A percentile compares a stretch with the other conserved stretches of the same genome.
phyloP scores from a whole-genome alignment of 495 filamentous ascomycete genomes.

The Beverwykella pulmonaria region DNA sequence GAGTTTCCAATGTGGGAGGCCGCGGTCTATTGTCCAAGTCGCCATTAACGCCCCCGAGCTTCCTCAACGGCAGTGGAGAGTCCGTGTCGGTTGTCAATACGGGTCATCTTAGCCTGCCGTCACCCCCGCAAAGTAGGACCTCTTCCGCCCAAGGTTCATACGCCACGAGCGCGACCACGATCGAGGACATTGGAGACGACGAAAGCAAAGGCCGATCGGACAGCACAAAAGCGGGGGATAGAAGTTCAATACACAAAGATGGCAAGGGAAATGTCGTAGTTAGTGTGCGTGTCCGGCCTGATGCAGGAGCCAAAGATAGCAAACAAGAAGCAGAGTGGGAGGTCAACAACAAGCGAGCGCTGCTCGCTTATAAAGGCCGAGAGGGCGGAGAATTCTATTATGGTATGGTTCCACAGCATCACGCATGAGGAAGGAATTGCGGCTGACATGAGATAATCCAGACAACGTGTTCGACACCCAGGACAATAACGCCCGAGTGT shows the following conservation, averaged over 20 bases:
- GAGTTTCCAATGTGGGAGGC: conserved; percentile 27
- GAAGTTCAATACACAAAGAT: conserved; percentile 49
- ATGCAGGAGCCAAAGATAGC: conserved; percentile 64
- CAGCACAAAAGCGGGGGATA: conserved; percentile 47
- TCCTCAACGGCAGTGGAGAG: conserved; percentile 78
- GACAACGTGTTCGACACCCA: conserved; percentile 94
- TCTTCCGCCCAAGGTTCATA: conserved; percentile 89
- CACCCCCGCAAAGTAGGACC: conserved; percentile 82
- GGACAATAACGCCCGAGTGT: conserved; percentile 91
- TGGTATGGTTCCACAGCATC: conserved; percentile 58
- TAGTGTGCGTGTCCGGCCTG: conserved; percentile 89
- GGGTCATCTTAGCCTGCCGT: conserved; percentile 66
- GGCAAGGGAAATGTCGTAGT: conserved; percentile 94
- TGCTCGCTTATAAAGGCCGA: conserved; percentile 81
- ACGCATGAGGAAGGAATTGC: conserved; percentile 10
- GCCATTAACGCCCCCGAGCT: conserved; percentile 57
- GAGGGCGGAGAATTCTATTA: conserved; percentile 94
- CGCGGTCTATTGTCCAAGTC: conserved; percentile 32
- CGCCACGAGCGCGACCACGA: conserved; percentile 85
- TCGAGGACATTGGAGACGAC: conserved; percentile 69
- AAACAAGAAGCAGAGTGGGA: conserved; percentile 83
- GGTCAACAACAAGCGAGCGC: conserved; percentile 79
- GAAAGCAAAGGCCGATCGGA: conserved; percentile 49
- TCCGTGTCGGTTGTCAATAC: conserved; percentile 65
- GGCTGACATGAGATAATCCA: conserved; percentile 46